These are phyloP conservation scores for Pleurotus platypus DNA, from an alignment of 768 basidiomycete genomes.

Conservation along the genomic window DNA sequence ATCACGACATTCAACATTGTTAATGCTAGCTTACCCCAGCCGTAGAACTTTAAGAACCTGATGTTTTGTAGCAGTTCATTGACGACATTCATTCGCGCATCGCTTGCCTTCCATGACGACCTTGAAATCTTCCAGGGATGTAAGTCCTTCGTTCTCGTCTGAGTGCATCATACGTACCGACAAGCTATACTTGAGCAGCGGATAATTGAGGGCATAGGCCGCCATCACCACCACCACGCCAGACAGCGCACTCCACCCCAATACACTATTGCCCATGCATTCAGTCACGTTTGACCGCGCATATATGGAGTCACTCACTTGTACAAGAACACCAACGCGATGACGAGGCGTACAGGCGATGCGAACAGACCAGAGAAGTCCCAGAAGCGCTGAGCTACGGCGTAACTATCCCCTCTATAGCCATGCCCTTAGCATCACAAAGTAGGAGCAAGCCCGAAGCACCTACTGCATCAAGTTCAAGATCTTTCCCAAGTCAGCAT, in stretches of 20 bases:
- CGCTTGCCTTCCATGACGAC: slow-evolving; percentile 58
- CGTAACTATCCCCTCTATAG: slow-evolving; percentile 63
- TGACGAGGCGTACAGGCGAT: slow-evolving; percentile 59
- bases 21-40: slow-evolving; percentile 53
- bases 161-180: slow-evolving; percentile 35
- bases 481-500: slow-evolving; percentile 66
- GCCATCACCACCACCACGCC: slow-evolving; percentile 64
- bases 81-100: slow-evolving; percentile 65
- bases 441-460: slow-evolving; percentile 6
- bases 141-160: slow-evolving; percentile 1
- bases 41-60: slow-evolving; percentile 71
- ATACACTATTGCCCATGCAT: slow-evolving; percentile 37
- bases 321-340: slow-evolving; percentile 71
- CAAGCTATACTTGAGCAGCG: slow-evolving; percentile 64
- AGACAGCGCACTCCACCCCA: slow-evolving; percentile 76
- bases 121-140: slow-evolving; percentile 43
- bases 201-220: slow-evolving; percentile 62
- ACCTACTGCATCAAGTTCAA: slow-evolving; percentile 74
- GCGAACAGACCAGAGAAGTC: slow-evolving; percentile 63
- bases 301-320: slow-evolving; percentile 37
- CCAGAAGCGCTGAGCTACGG: slow-evolving; percentile 72
- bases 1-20: neutral
- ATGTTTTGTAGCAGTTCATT: slow-evolving; percentile 78
- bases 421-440: slow-evolving; percentile 6
- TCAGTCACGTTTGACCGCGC: slow-evolving; percentile 3